Evolutionary conservation across 257 asterid genomes (phyloP).

Genomic region (Ilex asprella): DNA sequence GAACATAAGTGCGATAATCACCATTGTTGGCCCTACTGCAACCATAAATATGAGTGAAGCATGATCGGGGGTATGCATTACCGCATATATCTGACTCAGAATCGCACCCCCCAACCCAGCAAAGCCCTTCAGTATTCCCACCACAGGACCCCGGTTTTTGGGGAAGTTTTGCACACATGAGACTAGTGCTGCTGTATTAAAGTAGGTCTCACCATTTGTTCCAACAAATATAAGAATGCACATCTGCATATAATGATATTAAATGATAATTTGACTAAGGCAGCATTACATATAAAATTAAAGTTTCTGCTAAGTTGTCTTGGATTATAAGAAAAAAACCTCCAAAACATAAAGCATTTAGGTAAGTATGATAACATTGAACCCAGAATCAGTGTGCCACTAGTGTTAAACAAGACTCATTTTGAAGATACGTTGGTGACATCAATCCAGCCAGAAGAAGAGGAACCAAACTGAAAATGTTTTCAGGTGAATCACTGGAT

Average conservation of each 20-base stretch:
- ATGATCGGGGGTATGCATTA: constrained; percentile 42
- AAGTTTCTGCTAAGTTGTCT: too few species aligned
- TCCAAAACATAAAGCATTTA: too few species aligned
- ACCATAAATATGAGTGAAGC: constrained; percentile 51
- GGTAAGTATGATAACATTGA: too few species aligned
- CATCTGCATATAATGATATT: constrained; percentile 26
- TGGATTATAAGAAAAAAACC: too few species aligned
- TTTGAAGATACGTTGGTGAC: too few species aligned
- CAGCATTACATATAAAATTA: background rate
- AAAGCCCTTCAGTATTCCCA: constrained; percentile 49
- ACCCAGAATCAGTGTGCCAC: too few species aligned
- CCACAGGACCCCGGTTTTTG: constrained; percentile 47
- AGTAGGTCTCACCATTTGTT: constrained; percentile 54
- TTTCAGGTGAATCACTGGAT: too few species aligned
- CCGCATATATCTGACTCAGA: constrained; percentile 39
- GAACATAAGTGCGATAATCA: constrained; percentile 39
- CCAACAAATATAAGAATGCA: constrained; percentile 49
- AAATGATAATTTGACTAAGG: background rate
- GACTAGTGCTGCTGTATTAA: constrained; percentile 45
- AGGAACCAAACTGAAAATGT: too few species aligned
- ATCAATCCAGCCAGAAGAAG: too few species aligned
- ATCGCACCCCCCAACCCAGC: constrained; percentile 55
- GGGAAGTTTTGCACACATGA: constrained; percentile 56
- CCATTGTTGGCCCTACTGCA: constrained; percentile 51
- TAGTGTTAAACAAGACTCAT: too few species aligned